Evolutionary conservation across 306 rosid species (phyloP), one percentile per base, ranked within the genome.

Genomic region (Begonia fuchsioides): DNA sequence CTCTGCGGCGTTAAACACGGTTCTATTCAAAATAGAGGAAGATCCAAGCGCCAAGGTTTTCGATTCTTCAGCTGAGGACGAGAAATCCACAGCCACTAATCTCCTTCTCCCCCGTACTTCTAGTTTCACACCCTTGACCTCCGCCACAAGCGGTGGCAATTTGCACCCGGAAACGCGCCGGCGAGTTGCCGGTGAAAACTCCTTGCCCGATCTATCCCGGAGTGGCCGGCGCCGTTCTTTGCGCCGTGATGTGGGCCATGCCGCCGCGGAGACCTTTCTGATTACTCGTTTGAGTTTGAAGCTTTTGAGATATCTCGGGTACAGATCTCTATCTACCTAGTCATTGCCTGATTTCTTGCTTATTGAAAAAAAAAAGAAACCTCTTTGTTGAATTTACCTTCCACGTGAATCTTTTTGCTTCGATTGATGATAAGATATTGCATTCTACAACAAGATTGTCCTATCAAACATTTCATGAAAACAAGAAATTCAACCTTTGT

Each of bases 221-320:
- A 54, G 17, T 15, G 44, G 46, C 44, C 18, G 44, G 13, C 65
- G 53, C 20, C 51, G 32, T 6, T 70, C 92, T 18, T 47, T 80
- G 11, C 61, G 72, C 19, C 12, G 43, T 14, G 77, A 70, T 20
- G 78, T 70, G 44, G 60, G 73, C 51, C 72, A 69, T 61, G 86
- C 70, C 44, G 88, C 80, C 13, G 72, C 79, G 3, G 72, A 78
- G 60, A 80, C 88, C 12, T 76, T 69, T 68, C 67, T 80, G 47
- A 26, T 79, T 9, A 74, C 93, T 9, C 81, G 86, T 38, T 65
- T 87, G 19, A 51, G 83, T 26, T 72, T 76, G 71, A 80, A 70
- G 78, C 61, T 87, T 66, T 50, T 87, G 51, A 49, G 58, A 17
- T 87, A 73, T 60, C 94, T 87, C 45, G 87, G 93, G 96, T 87